Percentiles rank a stretch among this genome's conserved stretches.
phyloP scores from a whole-genome alignment of 225 moss, liverwort and hornwort genomes.

The Rhytidiadelphus loreus region DNA sequence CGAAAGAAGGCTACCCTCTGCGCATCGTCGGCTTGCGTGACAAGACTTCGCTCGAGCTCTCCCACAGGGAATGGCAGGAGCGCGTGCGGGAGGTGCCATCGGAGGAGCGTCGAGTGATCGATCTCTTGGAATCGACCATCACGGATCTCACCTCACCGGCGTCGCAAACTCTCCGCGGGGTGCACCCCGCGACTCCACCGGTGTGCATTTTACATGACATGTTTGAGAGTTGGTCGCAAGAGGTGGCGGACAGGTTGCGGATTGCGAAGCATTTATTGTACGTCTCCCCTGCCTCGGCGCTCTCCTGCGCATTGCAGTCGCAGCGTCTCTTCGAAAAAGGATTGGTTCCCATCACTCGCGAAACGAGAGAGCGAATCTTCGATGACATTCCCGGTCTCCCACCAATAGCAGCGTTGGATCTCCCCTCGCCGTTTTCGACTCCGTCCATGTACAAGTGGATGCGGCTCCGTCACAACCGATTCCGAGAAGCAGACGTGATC shows the following conservation, averaged over 20 bases:
- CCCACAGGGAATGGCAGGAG: not conserved
- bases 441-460: not conserved
- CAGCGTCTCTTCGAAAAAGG: not conserved
- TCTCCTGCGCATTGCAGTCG: constrained; percentile 2
- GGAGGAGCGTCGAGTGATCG: not conserved
- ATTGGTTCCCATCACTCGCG: not conserved
- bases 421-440: not conserved
- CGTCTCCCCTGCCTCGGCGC: not conserved
- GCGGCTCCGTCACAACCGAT: not conserved
- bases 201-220: constrained; percentile 31
- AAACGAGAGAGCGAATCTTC: not conserved
- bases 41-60: not conserved
- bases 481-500: constrained; percentile 5
- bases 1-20: not conserved
- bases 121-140: not conserved
- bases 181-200: constrained; percentile 5
- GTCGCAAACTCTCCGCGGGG: not conserved
- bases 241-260: constrained; percentile 6
- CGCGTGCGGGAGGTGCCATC: not conserved
- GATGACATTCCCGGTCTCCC: constrained; percentile 25
- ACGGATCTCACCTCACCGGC: not conserved
- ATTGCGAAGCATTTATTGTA: constrained; percentile 26
- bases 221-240: constrained; percentile 20
- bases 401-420: not conserved
- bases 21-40: constrained; percentile 5